A percentile compares a stretch with the other conserved stretches of the same genome.
Conservation (phyloP, 1,139 yeast species). For the Pichia sp. region DNA sequence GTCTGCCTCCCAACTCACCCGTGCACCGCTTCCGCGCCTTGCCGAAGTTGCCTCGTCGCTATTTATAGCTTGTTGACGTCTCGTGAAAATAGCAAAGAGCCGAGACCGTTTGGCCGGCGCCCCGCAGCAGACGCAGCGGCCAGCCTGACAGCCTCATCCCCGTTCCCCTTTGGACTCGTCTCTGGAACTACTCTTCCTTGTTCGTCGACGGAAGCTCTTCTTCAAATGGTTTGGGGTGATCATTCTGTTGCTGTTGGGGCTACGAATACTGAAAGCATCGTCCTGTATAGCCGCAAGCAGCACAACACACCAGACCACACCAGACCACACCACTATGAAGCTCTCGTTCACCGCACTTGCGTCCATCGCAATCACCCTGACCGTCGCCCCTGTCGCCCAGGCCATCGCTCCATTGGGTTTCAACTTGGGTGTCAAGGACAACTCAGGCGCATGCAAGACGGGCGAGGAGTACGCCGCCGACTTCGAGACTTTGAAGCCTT, state of each 20-base stretch:
- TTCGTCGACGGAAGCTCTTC: too few relatives aligned
- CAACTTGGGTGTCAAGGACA: conserved; percentile 76
- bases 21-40: neutral
- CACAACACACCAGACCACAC: too few relatives aligned
- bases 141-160: too few relatives aligned
- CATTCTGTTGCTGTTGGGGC: too few relatives aligned
- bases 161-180: too few relatives aligned
- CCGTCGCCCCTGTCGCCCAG: conserved; percentile 14
- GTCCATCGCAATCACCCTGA: conserved; percentile 32
- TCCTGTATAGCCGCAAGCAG: too few relatives aligned
- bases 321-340: conserved; percentile 27
- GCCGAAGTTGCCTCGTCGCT: neutral
- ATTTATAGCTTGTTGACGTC: neutral
- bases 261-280: too few relatives aligned
- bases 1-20: neutral
- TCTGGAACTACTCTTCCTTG: too few relatives aligned
- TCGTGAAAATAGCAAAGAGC: neutral
- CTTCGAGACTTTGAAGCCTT: conserved; percentile 49
- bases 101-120: neutral
- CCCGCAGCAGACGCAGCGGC: too few relatives aligned
- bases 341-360: conserved; percentile 28
- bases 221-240: too few relatives aligned
- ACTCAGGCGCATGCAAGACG: conserved; percentile 67
- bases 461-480: conserved; percentile 66
- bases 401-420: conserved; percentile 37